phyloP scores from a whole-genome alignment of 2,329 filamentous ascomycete genomes.

The Aspergillus arachidicola region DNA sequence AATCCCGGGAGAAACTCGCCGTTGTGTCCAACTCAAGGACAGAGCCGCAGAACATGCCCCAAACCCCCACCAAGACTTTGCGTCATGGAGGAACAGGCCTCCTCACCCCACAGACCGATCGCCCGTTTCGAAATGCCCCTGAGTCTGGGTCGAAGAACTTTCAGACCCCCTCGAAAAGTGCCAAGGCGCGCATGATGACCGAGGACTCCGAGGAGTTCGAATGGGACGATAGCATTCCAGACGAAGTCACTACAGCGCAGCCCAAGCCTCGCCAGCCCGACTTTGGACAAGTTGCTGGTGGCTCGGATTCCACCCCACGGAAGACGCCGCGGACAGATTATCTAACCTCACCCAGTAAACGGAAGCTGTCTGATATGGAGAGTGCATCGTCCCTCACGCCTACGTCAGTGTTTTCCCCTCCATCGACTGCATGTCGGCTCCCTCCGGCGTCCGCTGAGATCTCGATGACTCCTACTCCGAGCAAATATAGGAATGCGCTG shows the following conservation, averaged over 20 bases:
- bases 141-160: conserved; percentile 12
- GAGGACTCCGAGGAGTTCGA: conserved; percentile 40
- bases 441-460: conserved; percentile 32
- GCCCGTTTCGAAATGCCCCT: conserved; percentile 6
- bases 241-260: conserved; percentile 30
- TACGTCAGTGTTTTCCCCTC: conserved; percentile 18
- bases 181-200: conserved; percentile 33
- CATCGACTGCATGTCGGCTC: conserved; percentile 9
- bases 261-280: conserved; percentile 29
- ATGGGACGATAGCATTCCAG: conserved; percentile 41
- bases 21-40: conserved; percentile 53
- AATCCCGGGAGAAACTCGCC: conserved; percentile 53
- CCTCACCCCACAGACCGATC: conserved; percentile 38
- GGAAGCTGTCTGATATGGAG: conserved; percentile 33
- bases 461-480: conserved; percentile 37
- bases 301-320: conserved; percentile 32
- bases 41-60: conserved; percentile 38
- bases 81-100: conserved; percentile 25
- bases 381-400: conserved; percentile 10
- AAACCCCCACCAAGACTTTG: conserved; percentile 27
- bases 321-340: conserved; percentile 39
- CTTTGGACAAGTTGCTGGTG: conserved; percentile 22
- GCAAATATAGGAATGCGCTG: conserved; percentile 32
- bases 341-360: conserved; percentile 40
- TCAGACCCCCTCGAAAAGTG: conserved; percentile 27